Evolutionary conservation across 305 asterid species (phyloP), one percentile per base, ranked within the genome.

Genomic region (Solanum hybrid): DNA sequence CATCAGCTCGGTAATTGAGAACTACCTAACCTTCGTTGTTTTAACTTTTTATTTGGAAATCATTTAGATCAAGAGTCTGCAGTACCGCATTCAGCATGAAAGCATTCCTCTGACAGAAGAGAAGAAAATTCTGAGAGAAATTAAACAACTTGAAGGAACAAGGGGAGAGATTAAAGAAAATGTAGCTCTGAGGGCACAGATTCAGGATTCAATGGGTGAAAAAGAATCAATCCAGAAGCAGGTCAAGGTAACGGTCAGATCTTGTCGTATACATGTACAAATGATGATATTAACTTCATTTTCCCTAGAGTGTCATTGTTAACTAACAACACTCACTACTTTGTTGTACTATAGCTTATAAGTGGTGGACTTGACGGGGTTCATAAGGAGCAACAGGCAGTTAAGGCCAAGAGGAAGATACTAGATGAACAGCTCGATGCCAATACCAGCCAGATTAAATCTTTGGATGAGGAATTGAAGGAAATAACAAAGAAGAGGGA

Each of bases 21-120:
- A 38, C 77, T 37, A 57, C 4, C 88, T 51, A 4, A 17, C 1
- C 34, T 57, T 80, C 5, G 20, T 89, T 14, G 38, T 89, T 89
- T 83, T 83, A 14, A 36, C 31, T 80, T 72, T 22, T 78, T 80
- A 29, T 61, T 4, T 34, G 20, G 10, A 45, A 65, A 87, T 61
- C 76, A 37, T 92, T 70, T 92, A 97, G 99, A 93, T 97, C 86
- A 97, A 95, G 94, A 97, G 98, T 93, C 90, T 93, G 89, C 94
- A 97, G 88, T 95, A 95, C 89, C 97, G 95, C 91, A 97, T 97
- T 90, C 96, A 95, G 91, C 99, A 97, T 41, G 99, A 97, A 94
- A 97, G 98, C 95, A 97, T 96, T 91, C 94, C 98, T 90, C 93
- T 97, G 89, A 94, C 79, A 79, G 99, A 97, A 92, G 99, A 97